Evolutionary conservation across 371 early-diverging fungal genomes (phyloP), one percentile per base, ranked within the genome.

Genomic region (Phascolomyces articulosus): DNA sequence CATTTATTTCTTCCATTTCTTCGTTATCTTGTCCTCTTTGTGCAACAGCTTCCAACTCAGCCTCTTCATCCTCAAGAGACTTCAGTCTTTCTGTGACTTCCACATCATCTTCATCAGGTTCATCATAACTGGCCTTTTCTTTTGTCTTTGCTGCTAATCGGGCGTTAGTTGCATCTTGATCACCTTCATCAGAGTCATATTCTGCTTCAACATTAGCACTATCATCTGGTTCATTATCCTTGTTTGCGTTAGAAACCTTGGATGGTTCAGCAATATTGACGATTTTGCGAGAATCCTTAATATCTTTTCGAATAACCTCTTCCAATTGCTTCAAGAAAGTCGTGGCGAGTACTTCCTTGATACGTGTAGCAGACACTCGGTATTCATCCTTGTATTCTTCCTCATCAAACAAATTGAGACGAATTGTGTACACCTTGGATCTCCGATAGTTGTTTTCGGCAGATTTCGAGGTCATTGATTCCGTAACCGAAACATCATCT

Each of bases 391-490:
- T 68, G 72, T 93, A 95, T 56, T 93, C 94, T 16, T 84, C 77
- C 57, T 88, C 85, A 9, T 86, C 79, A 87, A 96, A 97, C 70
- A 98, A 79, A 60, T 93, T 82, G 69, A 98, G 73, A 20, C 90
- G 89, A 55, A 98, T 83, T 10, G 85, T 87, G 66, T 95, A 90
- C 40, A 88, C 79, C 80, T 91, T 91, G 59, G 82, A 71, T 58
- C 91, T 86, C 58, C 73, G 58, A 44, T 85, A 81, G 31, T 79
- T 78, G 44, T 69, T 83, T 34, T 76, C 79, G 10, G 83, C 67
- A 27, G 78, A 69, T 69, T 85, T 85, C 53, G 78, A 68, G 27
- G 79, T 78, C 28, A 82, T 72, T 16, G 78, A 78, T 75, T 93
- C 93, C 0, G 79, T 82, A 7, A 95, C 92, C 57, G 82, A 80